Base-by-base conservation (phyloP, 768 basidiomycete genomes). In the Lactifluus hygrophoroides region DNA sequence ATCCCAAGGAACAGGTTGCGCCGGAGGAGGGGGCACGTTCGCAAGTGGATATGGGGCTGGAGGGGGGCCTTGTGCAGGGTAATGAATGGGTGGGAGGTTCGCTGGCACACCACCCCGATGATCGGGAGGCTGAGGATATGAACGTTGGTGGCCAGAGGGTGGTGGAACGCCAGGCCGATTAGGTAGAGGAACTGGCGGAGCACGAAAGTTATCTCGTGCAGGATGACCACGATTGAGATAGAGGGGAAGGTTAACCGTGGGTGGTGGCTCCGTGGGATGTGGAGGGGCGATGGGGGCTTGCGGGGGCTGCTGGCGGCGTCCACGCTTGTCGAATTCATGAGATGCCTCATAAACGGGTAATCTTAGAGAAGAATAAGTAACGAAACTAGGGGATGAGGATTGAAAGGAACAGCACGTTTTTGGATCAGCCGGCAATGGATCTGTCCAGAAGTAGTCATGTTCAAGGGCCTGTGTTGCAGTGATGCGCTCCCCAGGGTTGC, bases 371-470 rank as follows among this genome's bases (percentile, higher is more conserved):
- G 14, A 14, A 52, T 53, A 34, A 69, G 37, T 40, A 51, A 3
- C 27, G 40, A 6, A 44, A 56, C 17, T 9, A 37, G 5, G 43
- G 27, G 28, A 45, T 4, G n/a, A 19, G 21, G n/a, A 49, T 32
- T 2, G 0, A 28, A 35, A 54, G 40, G 44, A 28, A 58, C 74
- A 82, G 57, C 66, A 89, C 89, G 81, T 80, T 70, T 85, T 88
- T 1, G 88, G 89, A 72, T 90, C 88, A 21, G 88, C 88, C 35
- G 94, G 90, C 37, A 92, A 66, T 0, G 95, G 94, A 62, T 90
- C 85, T 0, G 84, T 85, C 90, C 91, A 96, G 71, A 98, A 96
- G 75, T 93, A 98, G 19, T 89, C 85, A 68, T 97, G 93, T 65
- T 94, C 87, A 52, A 97, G 78, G 0, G 94, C 94, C 57, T 91